phyloP scores from a whole-genome alignment of 2,329 filamentous ascomycete genomes.

The Exophiala alcalophila region DNA sequence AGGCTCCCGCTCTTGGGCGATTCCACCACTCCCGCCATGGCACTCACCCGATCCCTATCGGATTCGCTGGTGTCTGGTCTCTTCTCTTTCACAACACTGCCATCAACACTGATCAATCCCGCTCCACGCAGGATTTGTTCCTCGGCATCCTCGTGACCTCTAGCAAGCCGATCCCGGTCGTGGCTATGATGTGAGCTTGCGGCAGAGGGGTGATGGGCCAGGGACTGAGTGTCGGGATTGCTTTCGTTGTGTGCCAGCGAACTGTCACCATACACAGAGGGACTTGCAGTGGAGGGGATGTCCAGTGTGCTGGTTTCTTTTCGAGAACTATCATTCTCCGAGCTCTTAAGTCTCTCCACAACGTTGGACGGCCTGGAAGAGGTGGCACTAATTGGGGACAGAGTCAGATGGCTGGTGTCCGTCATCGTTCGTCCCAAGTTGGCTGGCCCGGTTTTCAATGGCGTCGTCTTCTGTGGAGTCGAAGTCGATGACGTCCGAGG shows the following conservation, averaged over 20 bases:
- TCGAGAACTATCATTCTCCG: slow-evolving; percentile 15
- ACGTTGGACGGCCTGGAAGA: slow-evolving; percentile 22
- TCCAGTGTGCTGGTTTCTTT: slow-evolving; percentile 12
- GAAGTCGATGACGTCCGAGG: slow-evolving; percentile 20
- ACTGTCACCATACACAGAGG: slow-evolving; percentile 18
- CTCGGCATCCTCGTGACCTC: slow-evolving; percentile 52
- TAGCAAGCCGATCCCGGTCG: slow-evolving; percentile 34
- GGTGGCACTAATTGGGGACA: slow-evolving; percentile 26
- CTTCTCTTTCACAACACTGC: slow-evolving; percentile 37
- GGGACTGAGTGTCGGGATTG: slow-evolving; percentile 29
- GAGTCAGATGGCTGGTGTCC: slow-evolving; percentile 22
- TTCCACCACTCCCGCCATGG: slow-evolving; percentile 38
- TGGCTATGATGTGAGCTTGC: slow-evolving; percentile 38
- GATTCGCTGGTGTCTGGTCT: slow-evolving; percentile 42
- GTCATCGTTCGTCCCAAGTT: slow-evolving; percentile 22
- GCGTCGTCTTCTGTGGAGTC: slow-evolving; percentile 28
- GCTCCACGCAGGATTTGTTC: slow-evolving; percentile 65
- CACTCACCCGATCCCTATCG: slow-evolving; percentile 43
- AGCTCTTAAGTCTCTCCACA: slow-evolving; percentile 14
- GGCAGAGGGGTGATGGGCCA: slow-evolving; percentile 40
- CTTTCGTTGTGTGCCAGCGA: slow-evolving; percentile 20
- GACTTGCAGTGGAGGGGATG: slow-evolving; percentile 7
- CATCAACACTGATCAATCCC: slow-evolving; percentile 57
- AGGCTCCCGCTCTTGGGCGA: slow-evolving; percentile 65
- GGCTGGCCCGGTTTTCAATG: slow-evolving; percentile 18